These are phyloP conservation scores for Chiua sp. DNA, from an alignment of 1,284 basidiomycete species.

Conservation along the genomic window DNA sequence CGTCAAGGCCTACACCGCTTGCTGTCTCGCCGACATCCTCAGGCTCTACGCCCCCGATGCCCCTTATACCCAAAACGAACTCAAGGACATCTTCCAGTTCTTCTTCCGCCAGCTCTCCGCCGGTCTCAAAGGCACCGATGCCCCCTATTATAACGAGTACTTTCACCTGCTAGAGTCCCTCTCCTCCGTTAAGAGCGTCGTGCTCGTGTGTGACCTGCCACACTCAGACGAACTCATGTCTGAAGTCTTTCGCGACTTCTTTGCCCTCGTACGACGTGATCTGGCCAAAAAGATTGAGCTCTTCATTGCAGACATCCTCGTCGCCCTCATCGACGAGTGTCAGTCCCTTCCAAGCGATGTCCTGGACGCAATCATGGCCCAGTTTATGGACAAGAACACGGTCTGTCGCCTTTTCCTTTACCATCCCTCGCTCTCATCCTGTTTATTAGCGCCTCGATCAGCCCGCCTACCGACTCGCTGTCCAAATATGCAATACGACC, in stretches of 20 bases:
- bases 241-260: conserved; percentile 85
- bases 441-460: conserved; percentile 66
- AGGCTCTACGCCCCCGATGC: conserved; percentile 96
- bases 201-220: conserved; percentile 91
- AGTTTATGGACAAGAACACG: conserved; percentile 81
- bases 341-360: conserved; percentile 77
- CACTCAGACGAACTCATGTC: conserved; percentile 86
- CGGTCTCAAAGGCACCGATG: conserved; percentile 74
- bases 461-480: conserved; percentile 85
- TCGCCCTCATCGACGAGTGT: conserved; percentile 90
- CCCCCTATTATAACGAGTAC: conserved; percentile 87
- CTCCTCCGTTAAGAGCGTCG: conserved; percentile 93
- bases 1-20: conserved; percentile 93
- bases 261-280: conserved; percentile 80
- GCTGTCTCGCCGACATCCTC: conserved; percentile 94
- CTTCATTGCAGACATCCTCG: conserved; percentile 88
- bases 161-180: conserved; percentile 92
- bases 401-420: conserved; percentile 43
- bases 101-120: conserved; percentile 84
- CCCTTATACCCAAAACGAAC: conserved; percentile 88
- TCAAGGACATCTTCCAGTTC: conserved; percentile 95
- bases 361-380: conserved; percentile 82
- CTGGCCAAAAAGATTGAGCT: conserved; percentile 91
- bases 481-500: conserved; percentile 85
- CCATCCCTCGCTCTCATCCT: conserved; percentile 1